Evolutionary conservation across 2,329 filamentous ascomycete species (phyloP).

Genomic region (Microascus cirrosus): DNA sequence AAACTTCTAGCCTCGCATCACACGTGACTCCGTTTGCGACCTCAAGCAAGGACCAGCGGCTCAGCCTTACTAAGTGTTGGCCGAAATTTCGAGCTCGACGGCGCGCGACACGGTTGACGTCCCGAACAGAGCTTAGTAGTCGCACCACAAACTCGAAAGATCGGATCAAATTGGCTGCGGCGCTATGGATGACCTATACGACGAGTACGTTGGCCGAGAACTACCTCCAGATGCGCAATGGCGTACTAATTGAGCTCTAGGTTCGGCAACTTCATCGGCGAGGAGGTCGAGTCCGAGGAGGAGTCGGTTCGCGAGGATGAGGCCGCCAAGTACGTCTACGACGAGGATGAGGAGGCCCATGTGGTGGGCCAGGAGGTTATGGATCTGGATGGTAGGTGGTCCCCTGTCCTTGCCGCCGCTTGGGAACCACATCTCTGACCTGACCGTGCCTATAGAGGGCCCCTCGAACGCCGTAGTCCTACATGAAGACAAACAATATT

Average conservation of each 20-base stretch:
- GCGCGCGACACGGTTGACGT: conserved; percentile 8
- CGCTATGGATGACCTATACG: conserved; percentile 89
- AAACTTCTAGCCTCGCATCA: conserved; percentile 6
- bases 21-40: conserved; percentile 5
- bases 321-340: conserved; percentile 68
- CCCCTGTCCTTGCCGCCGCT: background rate
- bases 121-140: conserved; percentile 6
- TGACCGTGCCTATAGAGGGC: conserved; percentile 46
- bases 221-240: background rate
- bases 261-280: conserved; percentile 98
- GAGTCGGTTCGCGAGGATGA: conserved; percentile 70
- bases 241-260: conserved; percentile 27
- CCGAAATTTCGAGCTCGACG: conserved; percentile 3
- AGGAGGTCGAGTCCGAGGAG: conserved; percentile 74
- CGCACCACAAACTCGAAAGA: conserved; percentile 2
- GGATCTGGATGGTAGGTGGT: conserved; percentile 67
- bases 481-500: conserved; percentile 99
- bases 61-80: background rate
- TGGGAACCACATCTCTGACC: background rate
- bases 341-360: conserved; percentile 56
- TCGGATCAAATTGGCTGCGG: background rate
- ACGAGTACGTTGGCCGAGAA: conserved; percentile 53
- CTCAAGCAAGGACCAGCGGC: background rate
- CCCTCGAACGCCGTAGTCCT: conserved; percentile 95
- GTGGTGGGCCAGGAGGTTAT: conserved; percentile 74